phyloP scores from a whole-genome alignment of 2,329 filamentous ascomycete genomes.

The Chaetomium sp. region DNA sequence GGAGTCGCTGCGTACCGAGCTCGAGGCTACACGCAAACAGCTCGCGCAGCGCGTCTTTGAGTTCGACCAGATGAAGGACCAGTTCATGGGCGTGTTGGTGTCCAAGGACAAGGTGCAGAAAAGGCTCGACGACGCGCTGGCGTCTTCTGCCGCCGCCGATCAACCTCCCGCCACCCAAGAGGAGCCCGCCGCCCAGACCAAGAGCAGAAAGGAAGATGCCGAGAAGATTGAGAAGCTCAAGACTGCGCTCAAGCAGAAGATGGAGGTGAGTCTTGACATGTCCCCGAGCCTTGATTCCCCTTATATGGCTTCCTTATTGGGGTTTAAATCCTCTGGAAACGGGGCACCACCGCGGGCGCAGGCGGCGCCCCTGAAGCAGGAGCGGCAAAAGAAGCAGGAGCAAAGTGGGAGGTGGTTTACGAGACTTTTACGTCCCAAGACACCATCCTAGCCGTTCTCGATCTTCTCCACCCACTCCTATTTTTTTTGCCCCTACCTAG shows the following conservation, averaged over 20 bases:
- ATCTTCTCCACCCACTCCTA: background rate
- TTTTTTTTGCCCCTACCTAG: conserved; percentile 31
- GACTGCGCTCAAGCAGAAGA: conserved; percentile 56
- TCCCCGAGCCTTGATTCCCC: conserved; percentile 25
- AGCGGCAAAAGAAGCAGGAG: background rate
- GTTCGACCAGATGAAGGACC: conserved; percentile 59
- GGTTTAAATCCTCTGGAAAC: background rate
- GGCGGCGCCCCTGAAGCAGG: background rate
- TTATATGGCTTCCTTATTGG: conserved; percentile 18
- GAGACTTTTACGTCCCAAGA: background rate
- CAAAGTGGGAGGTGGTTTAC: background rate
- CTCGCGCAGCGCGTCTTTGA: conserved; percentile 53
- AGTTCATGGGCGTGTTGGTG: conserved; percentile 61
- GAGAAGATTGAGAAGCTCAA: conserved; percentile 60
- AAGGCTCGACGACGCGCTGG: conserved; percentile 50
- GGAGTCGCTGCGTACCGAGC: conserved; percentile 59
- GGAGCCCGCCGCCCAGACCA: conserved; percentile 40
- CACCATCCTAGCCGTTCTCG: background rate
- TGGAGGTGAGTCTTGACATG: conserved; percentile 55
- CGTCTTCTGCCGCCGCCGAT: conserved; percentile 34
- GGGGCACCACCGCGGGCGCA: background rate
- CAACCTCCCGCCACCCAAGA: conserved; percentile 40
- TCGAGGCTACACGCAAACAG: conserved; percentile 57
- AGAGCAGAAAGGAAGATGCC: conserved; percentile 47
- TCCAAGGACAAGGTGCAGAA: conserved; percentile 63